Base-by-base conservation (phyloP, 2,329 filamentous ascomycete genomes). In the Phialophora expanda region DNA sequence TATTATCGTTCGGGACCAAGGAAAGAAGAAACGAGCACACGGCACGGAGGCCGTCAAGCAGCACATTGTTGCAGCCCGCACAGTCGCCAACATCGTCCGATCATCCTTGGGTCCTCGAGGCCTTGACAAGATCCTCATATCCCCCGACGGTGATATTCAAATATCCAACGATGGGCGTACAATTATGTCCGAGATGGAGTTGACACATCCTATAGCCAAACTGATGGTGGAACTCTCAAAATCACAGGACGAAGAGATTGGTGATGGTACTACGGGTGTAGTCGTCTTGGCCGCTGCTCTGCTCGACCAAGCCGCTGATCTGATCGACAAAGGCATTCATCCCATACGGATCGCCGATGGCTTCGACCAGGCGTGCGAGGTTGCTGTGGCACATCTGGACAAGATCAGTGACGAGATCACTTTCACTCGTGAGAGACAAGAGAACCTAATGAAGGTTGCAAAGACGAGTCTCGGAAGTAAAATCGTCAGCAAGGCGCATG, bases 271-370 rank as follows among this genome's bases (percentile, higher is more conserved):
- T 69, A 99, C 95, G 0, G 95, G 95, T 79, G 95, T 99, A 14
- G 95, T 99, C 59, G 96, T 99, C 56, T 83, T 99, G 72, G 95
- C 95, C 14, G 95, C 94, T 70, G 93, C 95, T 69, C 87, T 99
- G 70, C 85, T 99, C 68, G 96, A 99, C 81, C 94, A 98, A 82
- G 95, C 95, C 20, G 92, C 94, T 69, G 95, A 97, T 78, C 87
- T 99, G 73, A 98, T 99, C 78, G 96, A 99, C 86, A 99, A 99
- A 87, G 96, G 95, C 77, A 99, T 99, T 75, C 95, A 99, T 82
- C 95, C 95, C 68, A 99, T 99, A 78, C 87, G 96, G 74, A 98
- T 99, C 81, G 96, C 96, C 71, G 95, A 99, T 80, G 95, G 95
- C 61, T 99, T 97, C 81, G 95, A 99, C 78, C 89, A 96, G 75